Evolutionary conservation across 1,284 basidiomycete genomes (phyloP).

Genomic region (Apiotrichum domesticum): DNA sequence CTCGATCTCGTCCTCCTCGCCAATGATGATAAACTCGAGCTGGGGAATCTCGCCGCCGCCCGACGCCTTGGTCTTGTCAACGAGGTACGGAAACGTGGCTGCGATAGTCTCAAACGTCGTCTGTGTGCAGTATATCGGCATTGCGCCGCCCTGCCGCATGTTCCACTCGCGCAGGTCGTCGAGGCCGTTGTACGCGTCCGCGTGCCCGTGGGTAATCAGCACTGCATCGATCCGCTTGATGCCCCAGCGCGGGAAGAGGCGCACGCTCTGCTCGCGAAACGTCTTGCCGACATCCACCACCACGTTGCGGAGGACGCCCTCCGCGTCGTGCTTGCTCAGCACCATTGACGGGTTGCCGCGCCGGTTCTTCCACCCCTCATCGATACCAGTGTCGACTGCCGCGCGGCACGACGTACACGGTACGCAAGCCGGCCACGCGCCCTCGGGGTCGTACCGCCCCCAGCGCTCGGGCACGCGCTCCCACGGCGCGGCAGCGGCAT

Average conservation of each 20-base stretch:
- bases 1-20: conserved; percentile 35
- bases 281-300: conserved; percentile 49
- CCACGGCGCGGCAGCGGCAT: neutral
- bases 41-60: conserved; percentile 48
- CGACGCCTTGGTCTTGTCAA: conserved; percentile 44
- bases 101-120: conserved; percentile 39
- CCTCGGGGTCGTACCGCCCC: conserved; percentile 26
- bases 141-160: conserved; percentile 32
- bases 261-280: conserved; percentile 44
- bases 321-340: conserved; percentile 16
- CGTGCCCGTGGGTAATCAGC: conserved; percentile 48
- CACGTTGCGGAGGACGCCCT: conserved; percentile 37
- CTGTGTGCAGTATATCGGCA: conserved; percentile 40
- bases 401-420: conserved; percentile 40
- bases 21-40: conserved; percentile 35
- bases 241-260: conserved; percentile 43
- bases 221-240: conserved; percentile 47
- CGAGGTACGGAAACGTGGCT: conserved; percentile 44
- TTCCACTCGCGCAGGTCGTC: conserved; percentile 45
- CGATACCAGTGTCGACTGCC: conserved; percentile 33
- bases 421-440: conserved; percentile 35
- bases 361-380: conserved; percentile 43
- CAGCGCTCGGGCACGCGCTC: conserved; percentile 7
- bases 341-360: conserved; percentile 44
- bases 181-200: conserved; percentile 40